These are phyloP conservation scores for Tulasnella sp. DNA, from an alignment of 768 basidiomycete genomes.

Conservation along the genomic window DNA sequence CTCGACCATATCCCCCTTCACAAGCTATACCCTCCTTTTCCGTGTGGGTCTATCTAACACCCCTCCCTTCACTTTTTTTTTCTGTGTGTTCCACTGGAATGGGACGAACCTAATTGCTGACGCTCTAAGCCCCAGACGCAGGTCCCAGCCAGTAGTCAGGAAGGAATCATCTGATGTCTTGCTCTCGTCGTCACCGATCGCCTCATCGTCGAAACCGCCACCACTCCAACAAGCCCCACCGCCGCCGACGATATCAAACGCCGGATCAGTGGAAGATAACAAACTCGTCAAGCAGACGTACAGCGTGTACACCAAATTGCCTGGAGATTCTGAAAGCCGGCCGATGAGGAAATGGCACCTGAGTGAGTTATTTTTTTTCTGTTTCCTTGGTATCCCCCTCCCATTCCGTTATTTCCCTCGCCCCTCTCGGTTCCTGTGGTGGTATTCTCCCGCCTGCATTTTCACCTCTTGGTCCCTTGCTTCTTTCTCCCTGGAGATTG, in stretches of 20 bases:
- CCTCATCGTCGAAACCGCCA: slow-evolving; percentile 11
- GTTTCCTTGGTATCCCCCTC: neutral
- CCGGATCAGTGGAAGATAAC: slow-evolving; percentile 18
- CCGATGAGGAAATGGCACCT: slow-evolving; percentile 28
- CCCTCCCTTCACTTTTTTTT: neutral
- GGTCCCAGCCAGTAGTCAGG: slow-evolving; percentile 24
- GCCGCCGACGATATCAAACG: slow-evolving; percentile 8
- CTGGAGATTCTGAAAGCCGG: slow-evolving; percentile 10
- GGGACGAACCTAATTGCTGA: slow-evolving; percentile 11
- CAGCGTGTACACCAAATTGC: slow-evolving; percentile 26
- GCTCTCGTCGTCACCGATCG: neutral
- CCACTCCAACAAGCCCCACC: neutral
- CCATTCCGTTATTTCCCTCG: neutral
- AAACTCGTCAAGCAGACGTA: slow-evolving; percentile 30
- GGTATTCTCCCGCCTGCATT: neutral
- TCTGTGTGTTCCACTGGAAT: neutral
- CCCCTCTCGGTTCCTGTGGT: neutral
- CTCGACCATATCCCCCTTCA: neutral
- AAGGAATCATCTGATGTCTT: slow-evolving; percentile 3
- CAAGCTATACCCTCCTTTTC: neutral
- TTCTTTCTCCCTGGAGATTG: slow-evolving; percentile 20
- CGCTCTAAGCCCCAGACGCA: slow-evolving; percentile 25
- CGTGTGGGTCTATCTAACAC: neutral
- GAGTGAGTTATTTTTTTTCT: slow-evolving; percentile 22
- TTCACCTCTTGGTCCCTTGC: neutral